A percentile compares a stretch with the other conserved stretches of the same genome.
Conservation (phyloP, 1,139 yeast genomes). For the Sugiyamaella novakii region DNA sequence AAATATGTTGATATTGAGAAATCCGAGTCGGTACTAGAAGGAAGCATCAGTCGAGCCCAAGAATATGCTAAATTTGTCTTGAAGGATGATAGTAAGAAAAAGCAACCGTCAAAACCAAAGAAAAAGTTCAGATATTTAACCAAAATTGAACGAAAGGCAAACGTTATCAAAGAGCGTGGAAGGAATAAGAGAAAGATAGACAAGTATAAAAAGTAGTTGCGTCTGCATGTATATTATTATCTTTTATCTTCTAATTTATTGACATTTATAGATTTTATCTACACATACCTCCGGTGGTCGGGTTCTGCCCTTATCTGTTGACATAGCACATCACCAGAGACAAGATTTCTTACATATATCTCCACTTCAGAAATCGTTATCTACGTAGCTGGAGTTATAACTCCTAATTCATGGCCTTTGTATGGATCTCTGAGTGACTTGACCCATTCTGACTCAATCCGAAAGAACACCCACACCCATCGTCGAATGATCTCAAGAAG, state of each 20-base stretch:
- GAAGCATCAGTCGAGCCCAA: constrained; percentile 41
- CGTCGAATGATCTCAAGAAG: constrained; percentile 75
- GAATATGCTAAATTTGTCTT: constrained; percentile 38
- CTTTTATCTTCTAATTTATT: too few species aligned
- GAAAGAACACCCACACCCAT: constrained; percentile 85
- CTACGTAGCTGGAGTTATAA: constrained; percentile 2
- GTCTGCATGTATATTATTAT: too few species aligned
- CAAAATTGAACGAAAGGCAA: constrained; percentile 72
- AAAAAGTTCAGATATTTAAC: constrained; percentile 85
- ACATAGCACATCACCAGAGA: too few species aligned
- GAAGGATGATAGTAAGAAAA: constrained; percentile 17
- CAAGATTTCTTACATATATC: too few species aligned
- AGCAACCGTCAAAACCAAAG: constrained; percentile 44
- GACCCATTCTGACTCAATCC: constrained; percentile 73
- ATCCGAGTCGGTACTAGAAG: constrained; percentile 41
- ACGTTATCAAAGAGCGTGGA: constrained; percentile 48
- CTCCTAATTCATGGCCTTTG: constrained; percentile 18
- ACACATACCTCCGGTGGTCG: background rate
- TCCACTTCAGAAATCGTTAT: too few species aligned
- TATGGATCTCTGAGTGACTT: constrained; percentile 21
- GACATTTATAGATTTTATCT: too few species aligned
- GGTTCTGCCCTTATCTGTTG: background rate
- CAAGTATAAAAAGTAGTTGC: constrained; percentile 12
- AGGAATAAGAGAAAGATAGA: constrained; percentile 15
- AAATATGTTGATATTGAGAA: constrained; percentile 37